phyloP scores from a whole-genome alignment of 768 basidiomycete species.

The Strobilomyces dryophilus region DNA sequence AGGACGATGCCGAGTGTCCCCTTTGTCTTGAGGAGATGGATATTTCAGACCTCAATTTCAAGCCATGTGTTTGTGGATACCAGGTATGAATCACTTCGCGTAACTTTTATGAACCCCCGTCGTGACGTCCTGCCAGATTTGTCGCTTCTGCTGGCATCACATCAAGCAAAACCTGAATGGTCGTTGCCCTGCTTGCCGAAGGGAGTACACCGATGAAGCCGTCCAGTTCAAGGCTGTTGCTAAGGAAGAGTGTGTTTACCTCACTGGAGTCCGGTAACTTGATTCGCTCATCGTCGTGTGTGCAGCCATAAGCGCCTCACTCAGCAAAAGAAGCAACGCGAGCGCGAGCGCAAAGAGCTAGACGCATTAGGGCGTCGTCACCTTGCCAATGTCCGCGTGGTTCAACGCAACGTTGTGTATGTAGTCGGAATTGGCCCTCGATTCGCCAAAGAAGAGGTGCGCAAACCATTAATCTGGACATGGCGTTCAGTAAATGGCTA shows the following conservation, averaged over 20 bases:
- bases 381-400: slow-evolving; percentile 91
- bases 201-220: slow-evolving; percentile 87
- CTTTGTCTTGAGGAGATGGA: slow-evolving; percentile 99
- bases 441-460: slow-evolving; percentile 94
- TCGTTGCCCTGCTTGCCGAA: slow-evolving; percentile 93
- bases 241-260: slow-evolving; percentile 82
- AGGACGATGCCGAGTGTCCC: slow-evolving; percentile 98
- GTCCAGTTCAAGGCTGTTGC: slow-evolving; percentile 95
- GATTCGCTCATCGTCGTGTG: slow-evolving; percentile 15
- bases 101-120: slow-evolving; percentile 16
- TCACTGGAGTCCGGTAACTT: background rate
- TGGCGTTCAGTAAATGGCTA: slow-evolving; percentile 3
- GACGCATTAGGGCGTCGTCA: slow-evolving; percentile 81
- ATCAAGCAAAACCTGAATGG: slow-evolving; percentile 95
- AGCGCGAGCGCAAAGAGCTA: slow-evolving; percentile 93
- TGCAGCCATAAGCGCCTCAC: slow-evolving; percentile 88
- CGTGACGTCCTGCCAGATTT: slow-evolving; percentile 60
- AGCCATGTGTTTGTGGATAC: slow-evolving; percentile 98
- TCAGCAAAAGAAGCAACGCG: slow-evolving; percentile 92
- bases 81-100: slow-evolving; percentile 52
- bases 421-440: slow-evolving; percentile 92
- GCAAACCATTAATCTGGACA: slow-evolving; percentile 19
- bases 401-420: slow-evolving; percentile 94
- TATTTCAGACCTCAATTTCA: slow-evolving; percentile 97
- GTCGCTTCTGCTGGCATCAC: slow-evolving; percentile 99